Evolutionary conservation across 257 asterid genomes (phyloP).

Genomic region (Solanum arcanum): DNA sequence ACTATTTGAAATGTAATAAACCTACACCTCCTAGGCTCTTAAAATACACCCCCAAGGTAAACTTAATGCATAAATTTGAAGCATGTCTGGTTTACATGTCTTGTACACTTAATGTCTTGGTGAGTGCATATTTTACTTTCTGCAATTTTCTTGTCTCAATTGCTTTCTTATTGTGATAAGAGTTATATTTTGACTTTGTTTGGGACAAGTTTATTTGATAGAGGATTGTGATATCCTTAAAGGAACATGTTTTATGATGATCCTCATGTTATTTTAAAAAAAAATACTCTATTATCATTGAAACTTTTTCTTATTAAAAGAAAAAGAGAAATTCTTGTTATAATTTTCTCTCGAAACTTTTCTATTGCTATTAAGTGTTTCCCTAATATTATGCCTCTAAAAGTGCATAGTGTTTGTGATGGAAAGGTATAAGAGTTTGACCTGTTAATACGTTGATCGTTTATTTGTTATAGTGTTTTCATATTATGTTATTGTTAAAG

Average conservation of each 20-base stretch:
- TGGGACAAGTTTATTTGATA: too few species aligned
- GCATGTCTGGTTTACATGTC: too few species aligned
- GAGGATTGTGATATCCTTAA: too few species aligned
- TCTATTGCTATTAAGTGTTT: too few species aligned
- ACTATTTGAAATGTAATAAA: too few species aligned
- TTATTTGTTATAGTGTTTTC: background rate
- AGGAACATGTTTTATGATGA: constrained; percentile 18
- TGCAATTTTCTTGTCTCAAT: background rate
- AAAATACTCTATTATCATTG: constrained; percentile 65
- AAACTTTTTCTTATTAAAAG: background rate
- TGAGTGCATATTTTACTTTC: background rate
- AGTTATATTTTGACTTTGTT: too few species aligned
- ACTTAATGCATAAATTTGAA: too few species aligned
- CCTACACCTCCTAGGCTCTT: too few species aligned
- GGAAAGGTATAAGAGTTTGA: constrained; percentile 42
- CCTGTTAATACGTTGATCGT: background rate
- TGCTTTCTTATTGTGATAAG: too few species aligned
- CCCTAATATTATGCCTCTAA: constrained; percentile 57
- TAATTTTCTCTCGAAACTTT: background rate
- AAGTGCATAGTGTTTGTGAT: constrained; percentile 51
- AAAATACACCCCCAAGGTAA: too few species aligned
- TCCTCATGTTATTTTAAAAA: constrained; percentile 31
- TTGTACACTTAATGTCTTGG: too few species aligned
- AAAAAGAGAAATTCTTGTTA: background rate
- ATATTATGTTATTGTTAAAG: background rate